Evolutionary conservation across 2,329 filamentous ascomycete species (phyloP), one percentile per base, ranked within the genome.

Genomic region (Triangularia verruculosa): DNA sequence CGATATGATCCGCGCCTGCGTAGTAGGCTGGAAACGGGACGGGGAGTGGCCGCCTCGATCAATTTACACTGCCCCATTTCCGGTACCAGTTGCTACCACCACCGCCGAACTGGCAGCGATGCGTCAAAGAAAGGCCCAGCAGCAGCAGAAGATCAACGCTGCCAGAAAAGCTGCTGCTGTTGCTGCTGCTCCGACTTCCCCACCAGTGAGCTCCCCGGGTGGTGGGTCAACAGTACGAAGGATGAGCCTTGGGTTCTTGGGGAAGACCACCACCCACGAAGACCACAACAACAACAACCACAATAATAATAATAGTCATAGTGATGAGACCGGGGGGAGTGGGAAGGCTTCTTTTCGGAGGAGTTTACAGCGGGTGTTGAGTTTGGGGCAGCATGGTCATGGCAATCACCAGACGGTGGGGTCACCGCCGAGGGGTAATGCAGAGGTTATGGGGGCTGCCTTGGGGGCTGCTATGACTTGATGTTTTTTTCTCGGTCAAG

Each of bases 21-120:
- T 98, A 0, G 83, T 89, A 27, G 94, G 94, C 52, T 97, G 94
- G 94, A 96, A 96, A 76, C 84, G 91, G 47, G 92, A 95, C 71
- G 93, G 93, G 15, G 92, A 97, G 75, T 98, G 94, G 94, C 93
- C 94, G 4, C 92, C 91, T 1, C 86, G 85, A 69, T 51, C 67
- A 1, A 55, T 34, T 1, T 64, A 67, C 22, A 53, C 64, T 2
- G 25, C 61, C 0, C 62, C 68, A 0, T 55, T 65, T 2, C 64
- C 67, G 12, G 32, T 53, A 1, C 75, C 82, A 0, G 78, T 78
- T 17, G 72, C 82, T 55, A 9, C 39, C n/a, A 47, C 39, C 3
- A 47, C 39, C 3, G 70, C 80, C 54, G 79, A 84, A 71, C 74
- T 81, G 66, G 77, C 69, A 61, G 76, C 71, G 65, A 55, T 64